Conservation (phyloP, 2,329 filamentous ascomycete genomes). For the Fusarium sp. region DNA sequence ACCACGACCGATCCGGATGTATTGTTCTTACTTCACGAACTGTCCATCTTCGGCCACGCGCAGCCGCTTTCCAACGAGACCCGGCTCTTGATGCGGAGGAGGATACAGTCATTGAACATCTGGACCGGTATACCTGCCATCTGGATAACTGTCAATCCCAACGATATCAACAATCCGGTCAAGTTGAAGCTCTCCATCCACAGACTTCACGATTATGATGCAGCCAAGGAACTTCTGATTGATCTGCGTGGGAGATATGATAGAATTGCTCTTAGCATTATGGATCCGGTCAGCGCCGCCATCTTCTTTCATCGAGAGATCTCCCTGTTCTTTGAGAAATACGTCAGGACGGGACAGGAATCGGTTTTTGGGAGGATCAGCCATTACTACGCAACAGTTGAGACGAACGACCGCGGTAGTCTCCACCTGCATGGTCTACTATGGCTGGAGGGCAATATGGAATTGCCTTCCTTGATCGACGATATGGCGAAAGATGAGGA, state of each 20-base stretch:
- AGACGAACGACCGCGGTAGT: conserved; percentile 4
- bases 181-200: conserved; percentile 25
- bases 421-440: neutral
- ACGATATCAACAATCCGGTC: conserved; percentile 29
- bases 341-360: neutral
- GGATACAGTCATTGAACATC: conserved; percentile 19
- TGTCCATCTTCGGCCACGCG: too few relatives aligned
- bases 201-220: conserved; percentile 9
- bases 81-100: conserved; percentile 18
- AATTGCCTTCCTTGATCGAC: neutral
- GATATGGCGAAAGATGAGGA: neutral
- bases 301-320: neutral
- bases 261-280: neutral
- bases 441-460: neutral
- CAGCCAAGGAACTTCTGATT: neutral
- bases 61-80: conserved; percentile 24
- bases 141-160: conserved; percentile 25
- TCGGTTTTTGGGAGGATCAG: neutral
- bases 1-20: neutral
- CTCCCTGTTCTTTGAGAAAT: neutral
- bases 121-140: conserved; percentile 20
- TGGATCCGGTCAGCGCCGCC: neutral
- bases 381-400: too few relatives aligned
- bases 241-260: neutral
- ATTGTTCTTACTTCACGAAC: neutral